Evolutionary conservation across 2,329 filamentous ascomycete species (phyloP).

Genomic region (Aspergillus amoenus): DNA sequence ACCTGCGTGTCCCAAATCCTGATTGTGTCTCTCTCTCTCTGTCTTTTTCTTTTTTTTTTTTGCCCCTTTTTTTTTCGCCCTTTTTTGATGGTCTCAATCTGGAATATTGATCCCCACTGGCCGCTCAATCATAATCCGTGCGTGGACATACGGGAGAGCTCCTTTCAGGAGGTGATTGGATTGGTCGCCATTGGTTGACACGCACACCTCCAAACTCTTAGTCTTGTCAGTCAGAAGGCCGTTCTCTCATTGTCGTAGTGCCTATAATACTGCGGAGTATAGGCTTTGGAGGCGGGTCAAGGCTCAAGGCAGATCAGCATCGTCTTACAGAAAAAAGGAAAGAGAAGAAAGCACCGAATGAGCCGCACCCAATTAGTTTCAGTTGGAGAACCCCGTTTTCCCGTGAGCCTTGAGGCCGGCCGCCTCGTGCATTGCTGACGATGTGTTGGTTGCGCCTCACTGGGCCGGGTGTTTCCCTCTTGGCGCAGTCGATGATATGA

Average conservation of each 20-base stretch:
- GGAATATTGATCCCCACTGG: neutral
- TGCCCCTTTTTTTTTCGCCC: neutral
- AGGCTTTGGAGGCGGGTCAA: conserved; percentile 5
- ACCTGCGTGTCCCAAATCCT: neutral
- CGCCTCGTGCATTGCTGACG: conserved; percentile 13
- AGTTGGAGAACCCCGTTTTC: neutral
- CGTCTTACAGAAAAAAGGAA: conserved; percentile 5
- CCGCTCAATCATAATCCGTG: neutral
- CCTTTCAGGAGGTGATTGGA: neutral
- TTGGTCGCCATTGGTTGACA: neutral
- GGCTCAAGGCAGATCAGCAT: neutral
- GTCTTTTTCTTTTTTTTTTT: no score
- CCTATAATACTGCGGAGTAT: conserved; percentile 5
- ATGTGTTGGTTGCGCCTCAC: conserved; percentile 12
- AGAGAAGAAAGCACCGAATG: conserved; percentile 15
- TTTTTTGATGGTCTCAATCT: neutral
- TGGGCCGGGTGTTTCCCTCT: conserved; percentile 15
- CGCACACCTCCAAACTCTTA: neutral
- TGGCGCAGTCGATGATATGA: conserved; percentile 10
- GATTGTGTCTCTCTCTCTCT: neutral
- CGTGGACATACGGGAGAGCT: conserved; percentile 4
- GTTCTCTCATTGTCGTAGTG: neutral
- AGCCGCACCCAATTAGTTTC: conserved; percentile 25
- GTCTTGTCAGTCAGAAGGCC: neutral
- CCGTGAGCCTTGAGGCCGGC: neutral